These are phyloP conservation scores for Nicotiana knightiana DNA, from an alignment of 257 asterid genomes.

Conservation along the genomic window DNA sequence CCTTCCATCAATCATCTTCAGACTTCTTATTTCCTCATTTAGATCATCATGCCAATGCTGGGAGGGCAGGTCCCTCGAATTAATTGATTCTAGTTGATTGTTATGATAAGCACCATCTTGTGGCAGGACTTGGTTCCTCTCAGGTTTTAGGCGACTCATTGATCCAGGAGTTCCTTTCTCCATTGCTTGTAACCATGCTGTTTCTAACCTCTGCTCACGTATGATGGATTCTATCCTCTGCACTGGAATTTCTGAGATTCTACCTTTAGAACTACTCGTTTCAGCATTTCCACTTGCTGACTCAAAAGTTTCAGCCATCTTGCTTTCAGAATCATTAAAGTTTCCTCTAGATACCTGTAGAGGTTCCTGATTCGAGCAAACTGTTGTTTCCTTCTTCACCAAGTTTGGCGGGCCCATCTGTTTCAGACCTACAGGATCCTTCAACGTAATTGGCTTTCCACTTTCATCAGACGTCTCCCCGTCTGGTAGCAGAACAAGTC, in stretches of 20 bases:
- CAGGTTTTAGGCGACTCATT: conserved; percentile 54
- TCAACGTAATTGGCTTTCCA: conserved; percentile 16
- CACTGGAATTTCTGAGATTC: conserved; percentile 42
- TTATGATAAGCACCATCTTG: conserved; percentile 49
- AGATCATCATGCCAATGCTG: conserved; percentile 75
- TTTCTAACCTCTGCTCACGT: conserved; percentile 77
- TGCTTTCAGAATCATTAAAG: conserved; percentile 30
- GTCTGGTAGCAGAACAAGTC: conserved; percentile 47
- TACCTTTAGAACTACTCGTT: conserved; percentile 31
- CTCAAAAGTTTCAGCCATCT: conserved; percentile 21
- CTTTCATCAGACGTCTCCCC: conserved; percentile 17
- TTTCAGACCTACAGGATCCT: conserved; percentile 31
- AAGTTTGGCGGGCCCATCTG: conserved; percentile 15
- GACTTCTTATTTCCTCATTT: conserved; percentile 50
- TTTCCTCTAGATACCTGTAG: conserved; percentile 25
- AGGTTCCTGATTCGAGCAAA: conserved; percentile 21
- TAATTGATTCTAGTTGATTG: conserved; percentile 29
- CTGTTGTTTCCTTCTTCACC: not conserved
- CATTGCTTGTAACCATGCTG: conserved; percentile 90
- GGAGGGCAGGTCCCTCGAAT: conserved; percentile 31
- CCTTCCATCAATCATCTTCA: conserved; percentile 44
- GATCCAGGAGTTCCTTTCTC: conserved; percentile 77
- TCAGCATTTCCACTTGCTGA: conserved; percentile 30
- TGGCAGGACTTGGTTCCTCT: conserved; percentile 84
- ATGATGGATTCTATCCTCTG: conserved; percentile 81